Conservation (phyloP, 2,329 filamentous ascomycete genomes). For the Sporothrix schenckii region DNA sequence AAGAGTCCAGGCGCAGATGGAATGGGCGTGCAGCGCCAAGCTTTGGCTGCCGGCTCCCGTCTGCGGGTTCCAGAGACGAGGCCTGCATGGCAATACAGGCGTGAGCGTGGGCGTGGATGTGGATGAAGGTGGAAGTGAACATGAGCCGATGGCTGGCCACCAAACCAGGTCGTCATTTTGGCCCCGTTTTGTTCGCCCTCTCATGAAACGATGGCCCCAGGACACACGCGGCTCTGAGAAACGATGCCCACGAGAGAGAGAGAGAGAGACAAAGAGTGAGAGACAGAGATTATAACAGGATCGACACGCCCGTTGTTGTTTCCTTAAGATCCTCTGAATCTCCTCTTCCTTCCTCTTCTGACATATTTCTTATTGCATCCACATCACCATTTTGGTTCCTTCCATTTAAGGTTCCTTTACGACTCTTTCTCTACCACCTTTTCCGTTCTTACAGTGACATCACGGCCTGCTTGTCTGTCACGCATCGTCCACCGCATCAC, state of each 20-base stretch:
- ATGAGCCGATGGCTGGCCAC: slow-evolving; percentile 17
- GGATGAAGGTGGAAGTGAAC: background rate
- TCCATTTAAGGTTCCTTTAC: background rate
- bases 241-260: background rate
- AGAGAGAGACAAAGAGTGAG: too few species aligned
- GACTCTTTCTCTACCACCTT: background rate
- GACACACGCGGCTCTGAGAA: slow-evolving; percentile 10
- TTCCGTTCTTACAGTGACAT: background rate
- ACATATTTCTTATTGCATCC: background rate
- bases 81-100: slow-evolving; percentile 1
- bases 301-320: slow-evolving; percentile 17
- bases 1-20: background rate
- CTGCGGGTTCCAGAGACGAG: slow-evolving; percentile 26
- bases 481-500: background rate
- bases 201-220: slow-evolving; percentile 25
- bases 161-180: slow-evolving; percentile 17
- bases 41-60: slow-evolving; percentile 29
- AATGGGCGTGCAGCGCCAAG: slow-evolving; percentile 29
- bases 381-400: background rate
- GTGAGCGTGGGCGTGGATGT: background rate
- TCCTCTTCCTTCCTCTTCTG: slow-evolving; percentile 20
- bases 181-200: slow-evolving; percentile 2
- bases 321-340: slow-evolving; percentile 14
- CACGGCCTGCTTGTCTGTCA: background rate
- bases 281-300: slow-evolving; percentile 24